Evolutionary conservation across 2,329 filamentous ascomycete genomes (phyloP).

Genomic region (Trichoderma sp.): DNA sequence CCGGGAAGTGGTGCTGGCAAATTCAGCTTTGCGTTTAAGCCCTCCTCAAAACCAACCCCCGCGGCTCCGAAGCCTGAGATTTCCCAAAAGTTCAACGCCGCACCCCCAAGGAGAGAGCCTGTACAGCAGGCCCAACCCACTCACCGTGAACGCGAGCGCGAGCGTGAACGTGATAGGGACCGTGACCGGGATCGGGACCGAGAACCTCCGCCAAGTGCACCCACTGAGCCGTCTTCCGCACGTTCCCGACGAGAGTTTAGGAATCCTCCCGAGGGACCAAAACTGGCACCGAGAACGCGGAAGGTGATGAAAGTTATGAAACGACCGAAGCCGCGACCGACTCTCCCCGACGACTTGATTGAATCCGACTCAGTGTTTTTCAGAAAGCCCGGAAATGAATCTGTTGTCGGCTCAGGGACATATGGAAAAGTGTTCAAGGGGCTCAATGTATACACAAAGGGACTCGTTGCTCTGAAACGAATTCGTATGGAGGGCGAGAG

Average conservation of each 20-base stretch:
- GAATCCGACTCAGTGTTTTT: conserved; percentile 89
- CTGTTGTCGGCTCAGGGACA: conserved; percentile 91
- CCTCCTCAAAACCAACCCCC: conserved; percentile 60
- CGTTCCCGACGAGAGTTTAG: conserved; percentile 42
- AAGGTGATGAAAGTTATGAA: conserved; percentile 68
- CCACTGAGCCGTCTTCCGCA: conserved; percentile 56
- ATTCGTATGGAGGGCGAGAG: conserved; percentile 93
- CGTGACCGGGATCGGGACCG: conserved; percentile 35
- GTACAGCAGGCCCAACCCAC: conserved; percentile 26
- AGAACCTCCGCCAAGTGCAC: conserved; percentile 51
- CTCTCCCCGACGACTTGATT: conserved; percentile 69
- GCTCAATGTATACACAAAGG: conserved; percentile 87
- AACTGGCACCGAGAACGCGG: conserved; percentile 53
- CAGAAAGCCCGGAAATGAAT: conserved; percentile 95
- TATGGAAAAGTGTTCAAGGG: conserved; percentile 96
- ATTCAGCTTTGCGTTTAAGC: conserved; percentile 93
- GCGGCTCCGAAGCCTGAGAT: conserved; percentile 65
- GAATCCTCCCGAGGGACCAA: conserved; percentile 39
- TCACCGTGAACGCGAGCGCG: conserved; percentile 17
- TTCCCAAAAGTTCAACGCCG: conserved; percentile 68
- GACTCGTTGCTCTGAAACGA: conserved; percentile 81
- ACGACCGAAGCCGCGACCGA: conserved; percentile 70
- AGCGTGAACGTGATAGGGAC: background rate
- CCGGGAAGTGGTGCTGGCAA: conserved; percentile 59
- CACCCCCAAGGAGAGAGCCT: conserved; percentile 49